Evolutionary conservation across 768 basidiomycete species (phyloP), one percentile per base, ranked within the genome.

Genomic region (Leccinum disarticulatum): DNA sequence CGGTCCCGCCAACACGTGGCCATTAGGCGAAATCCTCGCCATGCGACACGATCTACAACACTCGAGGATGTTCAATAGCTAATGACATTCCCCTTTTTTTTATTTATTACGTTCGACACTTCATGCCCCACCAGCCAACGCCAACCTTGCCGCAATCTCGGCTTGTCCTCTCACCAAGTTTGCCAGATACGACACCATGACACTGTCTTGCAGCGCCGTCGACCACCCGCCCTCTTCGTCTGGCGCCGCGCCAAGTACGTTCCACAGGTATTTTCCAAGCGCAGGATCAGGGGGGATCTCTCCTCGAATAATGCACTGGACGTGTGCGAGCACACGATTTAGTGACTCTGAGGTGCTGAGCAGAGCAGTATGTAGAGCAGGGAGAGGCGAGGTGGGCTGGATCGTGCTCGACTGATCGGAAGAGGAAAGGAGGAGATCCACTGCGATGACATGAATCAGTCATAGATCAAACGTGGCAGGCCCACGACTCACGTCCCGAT

Each of bases 61-160:
- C 76, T 95, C 93, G 48, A 83, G 95, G 60, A 93, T 98, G 64
- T 99, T 99, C 81, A 99, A 99, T 75, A 91, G 89, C 75, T 90
- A 57, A 58, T 17, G 25, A 59, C 54, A 31, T 60, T 13, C 10
- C 8, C 8, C 3, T 5, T 41, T 41, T 38, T 27, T 35, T 11
- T 4, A 9, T 3, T 31, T 31, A 31, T 0, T 15, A 36, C 47
- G 35, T 48, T 50, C 52, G 27, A 36, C n/a, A 43, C 10, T 52
- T 52, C 58, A 73, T 53, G 57, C 52, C 11, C 73, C 68, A 27
- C 83, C 80, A 31, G 90, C 82, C 62, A 98, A 81, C 53, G 91
- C 90, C 73, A 98, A 77, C 67, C 95, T 84, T 33, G 91, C 84
- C 3, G 93, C 93, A 36, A 97, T 86, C 74, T 98, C 95, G 52